phyloP scores from a whole-genome alignment of 2,329 filamentous ascomycete genomes.

The Cercospora citrullina region DNA sequence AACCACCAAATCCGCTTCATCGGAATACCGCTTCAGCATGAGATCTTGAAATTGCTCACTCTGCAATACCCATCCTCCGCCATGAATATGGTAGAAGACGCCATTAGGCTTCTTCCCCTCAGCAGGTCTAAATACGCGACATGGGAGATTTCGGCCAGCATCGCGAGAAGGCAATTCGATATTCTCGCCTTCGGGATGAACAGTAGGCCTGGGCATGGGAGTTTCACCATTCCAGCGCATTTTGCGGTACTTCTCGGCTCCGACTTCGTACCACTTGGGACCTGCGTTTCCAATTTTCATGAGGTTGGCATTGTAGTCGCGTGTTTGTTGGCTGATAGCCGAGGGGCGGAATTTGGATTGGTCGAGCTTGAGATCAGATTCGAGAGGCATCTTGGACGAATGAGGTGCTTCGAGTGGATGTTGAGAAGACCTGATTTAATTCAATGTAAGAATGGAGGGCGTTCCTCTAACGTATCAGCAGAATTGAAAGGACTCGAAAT shows the following conservation, averaged over 20 bases:
- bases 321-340: conserved; percentile 44
- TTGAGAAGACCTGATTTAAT: background rate
- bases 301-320: conserved; percentile 48
- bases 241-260: conserved; percentile 55
- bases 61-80: conserved; percentile 50
- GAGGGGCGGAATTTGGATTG: conserved; percentile 47
- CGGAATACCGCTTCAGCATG: conserved; percentile 53
- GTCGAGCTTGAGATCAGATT: conserved; percentile 33
- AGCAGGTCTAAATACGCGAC: conserved; percentile 54
- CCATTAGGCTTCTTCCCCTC: conserved; percentile 38
- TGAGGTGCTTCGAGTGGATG: background rate
- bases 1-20: conserved; percentile 51
- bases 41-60: conserved; percentile 48
- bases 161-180: conserved; percentile 56
- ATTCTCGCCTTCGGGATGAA: conserved; percentile 51
- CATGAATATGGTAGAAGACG: conserved; percentile 59
- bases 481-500: background rate
- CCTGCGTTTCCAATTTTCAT: conserved; percentile 46
- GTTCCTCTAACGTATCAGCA: background rate
- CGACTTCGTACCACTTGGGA: conserved; percentile 57
- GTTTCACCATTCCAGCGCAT: conserved; percentile 58
- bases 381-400: conserved; percentile 25
- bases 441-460: background rate
- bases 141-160: conserved; percentile 52
- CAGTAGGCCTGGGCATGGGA: conserved; percentile 42